Base-by-base conservation (phyloP, 2,329 filamentous ascomycete species). In the Paecilomyces variotii region DNA sequence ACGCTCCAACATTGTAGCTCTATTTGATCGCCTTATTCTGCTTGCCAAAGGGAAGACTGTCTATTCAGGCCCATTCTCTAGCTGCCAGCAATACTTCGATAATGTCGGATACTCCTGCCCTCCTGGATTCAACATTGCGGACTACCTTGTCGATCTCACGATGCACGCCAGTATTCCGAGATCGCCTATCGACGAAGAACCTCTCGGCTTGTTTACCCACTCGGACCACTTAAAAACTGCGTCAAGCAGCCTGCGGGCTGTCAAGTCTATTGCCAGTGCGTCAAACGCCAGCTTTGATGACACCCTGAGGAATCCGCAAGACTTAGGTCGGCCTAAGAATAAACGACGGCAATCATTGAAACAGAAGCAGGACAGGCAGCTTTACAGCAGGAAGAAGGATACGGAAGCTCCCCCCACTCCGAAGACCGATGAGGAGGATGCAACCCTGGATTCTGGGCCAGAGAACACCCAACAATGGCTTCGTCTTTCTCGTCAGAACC, bases 101-200 rank as follows among this genome's bases (percentile, higher is more conserved):
- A 83, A 86, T 53, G 87, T 96, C 61, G 95, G 94, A 51, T 99
- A 97, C 72, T 81, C 89, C 54, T 99, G 95, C 69, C 94, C 94
- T 10, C 88, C 92, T 26, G 95, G 95, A 1, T 99, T 97, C 82
- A 99, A 99, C 69, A 97, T 99, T 74, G 94, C 94, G 3, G 94
- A 99, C 72, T 99, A 97, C 70, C 84, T 99, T 4, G 92, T 99
- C 30, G 94, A 99, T 72, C 81, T 99, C 49, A 97, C 94, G 0
- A 97, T 99, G 93, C 94, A 99, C 72, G 92, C 91, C 26, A 85
- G 89, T 59, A 80, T 82, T 56, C 78, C 81, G 12, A 78, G 75
- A 39, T 79, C 81, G 0, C 76, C 81, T 10, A 74, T 80, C 1
- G 80, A 85, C 30, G 84, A 86, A 54, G 77, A 83, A 52, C 78